Percentiles rank a stretch among this genome's conserved stretches.
These are phyloP conservation scores for Cafeteria roenbergensis DNA, from an alignment of 108 stramenopile genomes.

Conservation along the genomic window DNA sequence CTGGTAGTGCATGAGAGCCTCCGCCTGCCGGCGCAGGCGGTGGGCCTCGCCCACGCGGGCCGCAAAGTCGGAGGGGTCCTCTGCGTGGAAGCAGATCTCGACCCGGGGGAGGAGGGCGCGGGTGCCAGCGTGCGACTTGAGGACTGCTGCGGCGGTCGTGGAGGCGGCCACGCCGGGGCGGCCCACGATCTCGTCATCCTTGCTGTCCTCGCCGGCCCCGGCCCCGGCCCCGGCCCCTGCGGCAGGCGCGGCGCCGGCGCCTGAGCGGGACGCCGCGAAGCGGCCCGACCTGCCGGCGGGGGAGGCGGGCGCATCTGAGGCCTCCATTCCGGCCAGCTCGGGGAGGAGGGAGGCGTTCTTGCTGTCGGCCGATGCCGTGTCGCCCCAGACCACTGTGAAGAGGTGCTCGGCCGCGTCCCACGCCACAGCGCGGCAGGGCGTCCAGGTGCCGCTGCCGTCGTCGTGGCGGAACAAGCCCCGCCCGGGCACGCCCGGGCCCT, in stretches of 20 bases:
- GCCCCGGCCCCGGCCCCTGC: background rate
- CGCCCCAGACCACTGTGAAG: too few species aligned
- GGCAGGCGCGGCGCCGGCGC: too few species aligned
- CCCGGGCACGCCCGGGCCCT: background rate
- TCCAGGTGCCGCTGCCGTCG: background rate
- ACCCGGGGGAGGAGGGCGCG: slow-evolving; percentile 23
- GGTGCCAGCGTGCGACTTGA: background rate
- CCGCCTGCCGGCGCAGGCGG: slow-evolving; percentile 3
- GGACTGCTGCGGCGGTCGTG: too few species aligned
- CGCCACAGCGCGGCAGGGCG: background rate
- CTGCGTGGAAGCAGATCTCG: slow-evolving; percentile 34
- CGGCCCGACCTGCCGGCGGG: too few species aligned
- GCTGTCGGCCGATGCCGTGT: too few species aligned
- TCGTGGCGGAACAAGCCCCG: background rate
- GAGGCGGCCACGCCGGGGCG: too few species aligned
- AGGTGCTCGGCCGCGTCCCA: background rate
- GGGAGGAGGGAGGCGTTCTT: too few species aligned
- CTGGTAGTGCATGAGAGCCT: slow-evolving; percentile 18
- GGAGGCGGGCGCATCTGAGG: too few species aligned
- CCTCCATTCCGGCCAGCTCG: too few species aligned
- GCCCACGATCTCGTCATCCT: slow-evolving; percentile 5
- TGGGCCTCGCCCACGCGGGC: slow-evolving; percentile 21
- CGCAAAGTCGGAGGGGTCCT: slow-evolving; percentile 22
- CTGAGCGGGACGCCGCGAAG: too few species aligned
- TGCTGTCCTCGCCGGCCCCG: slow-evolving; percentile 1